These are phyloP conservation scores for Lithocarpus polystachyus DNA, from an alignment of 306 rosid species.

Conservation along the genomic window DNA sequence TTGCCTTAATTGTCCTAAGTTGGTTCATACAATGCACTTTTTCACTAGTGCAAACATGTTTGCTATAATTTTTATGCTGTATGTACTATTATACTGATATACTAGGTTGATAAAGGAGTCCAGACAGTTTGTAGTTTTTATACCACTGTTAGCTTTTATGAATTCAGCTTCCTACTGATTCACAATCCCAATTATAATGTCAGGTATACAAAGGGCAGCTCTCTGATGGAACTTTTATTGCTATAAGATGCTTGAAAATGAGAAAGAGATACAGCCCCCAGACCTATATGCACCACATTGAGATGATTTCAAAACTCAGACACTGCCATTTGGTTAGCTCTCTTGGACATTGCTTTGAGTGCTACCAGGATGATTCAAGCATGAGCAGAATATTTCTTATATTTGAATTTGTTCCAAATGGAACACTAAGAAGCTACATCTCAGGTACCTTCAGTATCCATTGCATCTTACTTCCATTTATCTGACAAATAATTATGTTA, in stretches of 20 bases:
- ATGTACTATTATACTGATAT: background rate
- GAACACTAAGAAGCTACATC: slow-evolving; percentile 57
- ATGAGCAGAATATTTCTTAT: slow-evolving; percentile 60
- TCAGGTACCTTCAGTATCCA: slow-evolving; percentile 55
- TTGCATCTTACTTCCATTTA: background rate
- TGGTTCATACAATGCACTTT: background rate
- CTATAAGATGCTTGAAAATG: slow-evolving; percentile 62
- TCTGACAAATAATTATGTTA: background rate
- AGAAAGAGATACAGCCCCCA: slow-evolving; percentile 64
- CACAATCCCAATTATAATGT: slow-evolving; percentile 1
- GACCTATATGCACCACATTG: slow-evolving; percentile 63
- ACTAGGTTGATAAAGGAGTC: background rate
- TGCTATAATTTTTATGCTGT: background rate
- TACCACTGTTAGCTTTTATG: background rate
- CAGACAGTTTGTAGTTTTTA: background rate
- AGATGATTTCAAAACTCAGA: slow-evolving; percentile 78
- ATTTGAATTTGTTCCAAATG: slow-evolving; percentile 70
- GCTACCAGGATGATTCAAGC: slow-evolving; percentile 60
- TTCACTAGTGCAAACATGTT: background rate
- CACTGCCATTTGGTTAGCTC: slow-evolving; percentile 76
- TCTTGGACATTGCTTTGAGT: slow-evolving; percentile 94
- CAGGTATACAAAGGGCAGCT: slow-evolving; percentile 82
- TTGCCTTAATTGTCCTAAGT: background rate
- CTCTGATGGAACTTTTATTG: slow-evolving; percentile 66
- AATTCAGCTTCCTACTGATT: background rate